Evolutionary conservation across 306 rosid species (phyloP).

Genomic region (Alnus glutinosa): DNA sequence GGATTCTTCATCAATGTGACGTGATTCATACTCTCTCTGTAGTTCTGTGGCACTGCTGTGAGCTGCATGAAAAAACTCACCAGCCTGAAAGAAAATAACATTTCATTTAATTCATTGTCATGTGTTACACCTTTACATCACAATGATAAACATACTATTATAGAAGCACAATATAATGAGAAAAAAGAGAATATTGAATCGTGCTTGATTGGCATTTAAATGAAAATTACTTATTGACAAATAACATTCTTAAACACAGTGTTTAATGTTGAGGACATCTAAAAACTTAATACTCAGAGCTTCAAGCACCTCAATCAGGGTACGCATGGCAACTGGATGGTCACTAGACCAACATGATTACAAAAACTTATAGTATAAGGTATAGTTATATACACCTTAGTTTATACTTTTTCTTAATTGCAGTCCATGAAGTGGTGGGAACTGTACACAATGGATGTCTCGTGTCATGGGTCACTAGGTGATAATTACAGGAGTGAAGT

Average conservation of each 20-base stretch:
- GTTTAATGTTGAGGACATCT: background rate
- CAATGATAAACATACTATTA: constrained; percentile 15
- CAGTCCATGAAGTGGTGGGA: background rate
- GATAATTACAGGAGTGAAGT: background rate
- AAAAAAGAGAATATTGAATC: background rate
- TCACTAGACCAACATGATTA: constrained; percentile 4
- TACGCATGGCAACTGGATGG: background rate
- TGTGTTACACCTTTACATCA: constrained; percentile 20
- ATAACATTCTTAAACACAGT: background rate
- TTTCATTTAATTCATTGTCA: constrained; percentile 12
- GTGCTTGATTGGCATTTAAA: background rate
- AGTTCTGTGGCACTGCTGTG: constrained; percentile 57
- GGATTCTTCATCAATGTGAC: constrained; percentile 49
- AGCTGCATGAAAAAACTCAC: constrained; percentile 70
- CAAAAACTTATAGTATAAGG: background rate
- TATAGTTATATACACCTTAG: background rate
- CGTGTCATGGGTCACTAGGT: background rate
- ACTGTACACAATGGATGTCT: background rate
- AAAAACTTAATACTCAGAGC: background rate
- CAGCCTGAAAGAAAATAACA: constrained; percentile 58
- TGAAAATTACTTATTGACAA: background rate
- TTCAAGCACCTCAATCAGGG: background rate
- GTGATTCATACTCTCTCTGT: constrained; percentile 70
- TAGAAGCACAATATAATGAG: constrained; percentile 10
- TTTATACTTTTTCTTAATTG: background rate